Base-by-base conservation (phyloP, 1,139 yeast genomes). In the Sugiyamaella japonica region DNA sequence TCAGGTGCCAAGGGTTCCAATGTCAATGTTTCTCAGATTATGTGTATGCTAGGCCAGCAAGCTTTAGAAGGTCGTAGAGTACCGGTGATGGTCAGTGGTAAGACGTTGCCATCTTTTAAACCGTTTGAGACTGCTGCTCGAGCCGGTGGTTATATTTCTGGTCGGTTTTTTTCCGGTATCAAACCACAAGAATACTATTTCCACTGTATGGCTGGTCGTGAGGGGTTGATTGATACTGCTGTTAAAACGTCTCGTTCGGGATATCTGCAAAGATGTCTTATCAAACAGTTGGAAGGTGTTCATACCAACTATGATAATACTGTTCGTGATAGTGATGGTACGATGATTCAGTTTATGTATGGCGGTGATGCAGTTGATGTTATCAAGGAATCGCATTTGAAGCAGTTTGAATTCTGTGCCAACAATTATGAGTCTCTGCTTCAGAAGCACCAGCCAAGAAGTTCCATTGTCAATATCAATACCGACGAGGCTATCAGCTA, bases 201-300 rank as follows among this genome's bases (percentile, higher is more conserved):
- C 93, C 99, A 95, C 77, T 93, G 99, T 80, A 95, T 95, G 99
- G 99, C 99, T 56, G 99, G 99, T 73, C 86, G 99, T 79, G 99
- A 95, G 80, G 99, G 99, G 76, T 82, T 95, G 70, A 95, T 95
- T 76, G 99, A 95, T 80, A 95, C 99, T 56, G 99, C 99, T 54
- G 99, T 95, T 63, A 95, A 95, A 76, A 95, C 99, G 8, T 89
- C 98, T 25, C 86, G 97, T 76, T 91, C 99, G 54, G 99, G 99
- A 70, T 95, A 95, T 76, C 81, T 95, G 72, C 99, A 95, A 76
- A 86, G 99, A 77, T 95, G 99, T 82, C 81, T 95, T 75, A 93
- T 97, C 60, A 95, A 95, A 74, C 99, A 93, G 75, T 80, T 95
- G 63, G 99, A 95, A 74, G 99, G 99, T 77, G 96, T 95, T 37